Evolutionary conservation across 129 eudicot genomes (phyloP).

Genomic region (Flaveria sonorensis): DNA sequence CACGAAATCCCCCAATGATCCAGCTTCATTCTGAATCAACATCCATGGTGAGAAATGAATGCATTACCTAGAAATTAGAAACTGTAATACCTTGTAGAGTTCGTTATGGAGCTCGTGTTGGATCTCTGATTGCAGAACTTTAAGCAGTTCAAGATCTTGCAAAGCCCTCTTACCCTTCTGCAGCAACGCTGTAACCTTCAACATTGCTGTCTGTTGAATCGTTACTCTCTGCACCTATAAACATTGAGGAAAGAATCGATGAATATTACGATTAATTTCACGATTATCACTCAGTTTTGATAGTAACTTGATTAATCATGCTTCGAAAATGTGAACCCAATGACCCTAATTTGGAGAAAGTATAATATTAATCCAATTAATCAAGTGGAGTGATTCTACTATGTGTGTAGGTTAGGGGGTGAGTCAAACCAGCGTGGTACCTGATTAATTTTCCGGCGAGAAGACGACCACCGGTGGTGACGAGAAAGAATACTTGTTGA

Average conservation of each 20-base stretch:
- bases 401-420: not conserved
- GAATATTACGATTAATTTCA: conserved; percentile 1
- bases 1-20: conserved; percentile 62
- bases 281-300: not conserved
- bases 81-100: conserved; percentile 49
- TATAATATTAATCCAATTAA: not conserved
- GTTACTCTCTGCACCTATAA: conserved; percentile 7
- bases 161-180: conserved; percentile 42
- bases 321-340: not conserved
- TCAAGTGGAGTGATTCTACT: not conserved
- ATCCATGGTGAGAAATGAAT: conserved; percentile 15
- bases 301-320: too few species aligned
- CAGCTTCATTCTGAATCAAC: conserved; percentile 52
- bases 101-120: conserved; percentile 54
- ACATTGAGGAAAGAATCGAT: not conserved
- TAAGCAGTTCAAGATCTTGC: conserved; percentile 52
- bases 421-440: not conserved
- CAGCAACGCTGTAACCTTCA: conserved; percentile 31
- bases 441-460: conserved; percentile 24
- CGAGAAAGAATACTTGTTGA: conserved; percentile 2
- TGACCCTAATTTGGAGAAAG: conserved; percentile 22
- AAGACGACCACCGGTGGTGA: conserved; percentile 19
- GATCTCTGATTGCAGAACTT: conserved; percentile 68
- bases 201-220: conserved; percentile 18
- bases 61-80: not conserved